These are phyloP conservation scores for Nitzschia putrida DNA, from an alignment of 108 stramenopile genomes.

Conservation along the genomic window DNA sequence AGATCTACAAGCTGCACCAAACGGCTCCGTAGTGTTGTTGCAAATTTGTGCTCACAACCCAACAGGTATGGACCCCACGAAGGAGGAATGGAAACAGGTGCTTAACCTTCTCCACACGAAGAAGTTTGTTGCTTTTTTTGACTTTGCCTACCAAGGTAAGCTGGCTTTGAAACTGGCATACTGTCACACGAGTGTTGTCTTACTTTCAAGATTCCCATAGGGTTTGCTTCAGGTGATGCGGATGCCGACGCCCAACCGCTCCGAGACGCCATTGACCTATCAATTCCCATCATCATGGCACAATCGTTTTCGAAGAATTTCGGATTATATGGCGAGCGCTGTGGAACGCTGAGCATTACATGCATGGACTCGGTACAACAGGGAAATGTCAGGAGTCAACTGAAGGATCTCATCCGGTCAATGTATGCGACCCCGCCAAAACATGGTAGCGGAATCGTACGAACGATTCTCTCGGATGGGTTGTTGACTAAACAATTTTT, in stretches of 20 bases:
- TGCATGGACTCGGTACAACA: conserved; percentile 69
- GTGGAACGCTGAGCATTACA: conserved; percentile 82
- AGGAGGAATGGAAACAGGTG: conserved; percentile 85
- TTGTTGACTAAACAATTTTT: conserved; percentile 63
- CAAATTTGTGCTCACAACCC: conserved; percentile 99
- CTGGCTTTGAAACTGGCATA: no score
- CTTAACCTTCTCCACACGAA: conserved; percentile 66
- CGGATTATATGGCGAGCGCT: conserved; percentile 93
- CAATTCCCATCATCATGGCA: conserved; percentile 76
- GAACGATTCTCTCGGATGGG: conserved; percentile 72
- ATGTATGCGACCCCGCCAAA: conserved; percentile 92
- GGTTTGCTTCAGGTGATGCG: conserved; percentile 93
- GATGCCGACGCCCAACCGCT: conserved; percentile 83
- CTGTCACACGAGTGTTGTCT: no score
- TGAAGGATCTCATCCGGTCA: conserved; percentile 84
- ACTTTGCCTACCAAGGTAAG: conserved; percentile 93
- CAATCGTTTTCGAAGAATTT: conserved; percentile 97
- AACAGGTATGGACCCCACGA: conserved; percentile 89
- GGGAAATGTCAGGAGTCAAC: conserved; percentile 69
- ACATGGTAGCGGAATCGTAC: conserved; percentile 87
- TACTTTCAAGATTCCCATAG: no score
- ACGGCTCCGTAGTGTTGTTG: conserved; percentile 79
- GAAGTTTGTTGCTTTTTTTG: conserved; percentile 82
- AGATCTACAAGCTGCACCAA: conserved; percentile 67
- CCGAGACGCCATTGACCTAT: conserved; percentile 79